Conservation (phyloP, 208 protist species). For the Crithidia fasciculata region DNA sequence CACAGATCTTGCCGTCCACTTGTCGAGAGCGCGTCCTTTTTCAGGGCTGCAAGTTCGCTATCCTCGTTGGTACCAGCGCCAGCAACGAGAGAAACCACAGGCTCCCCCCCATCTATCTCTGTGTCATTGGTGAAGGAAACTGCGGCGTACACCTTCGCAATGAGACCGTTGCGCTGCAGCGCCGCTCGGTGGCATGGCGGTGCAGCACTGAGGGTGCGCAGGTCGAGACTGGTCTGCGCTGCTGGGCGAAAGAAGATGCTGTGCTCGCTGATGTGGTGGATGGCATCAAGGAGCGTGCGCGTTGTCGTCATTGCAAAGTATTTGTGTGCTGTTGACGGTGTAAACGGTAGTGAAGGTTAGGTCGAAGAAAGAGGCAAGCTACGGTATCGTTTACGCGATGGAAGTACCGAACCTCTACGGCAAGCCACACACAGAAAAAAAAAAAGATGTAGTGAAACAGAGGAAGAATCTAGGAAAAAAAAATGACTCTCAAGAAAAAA, state of each 20-base stretch:
- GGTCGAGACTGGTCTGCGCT: slow-evolving; percentile 45
- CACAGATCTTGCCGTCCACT: slow-evolving; percentile 45
- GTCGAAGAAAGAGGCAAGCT: background rate
- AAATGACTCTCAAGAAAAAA: background rate
- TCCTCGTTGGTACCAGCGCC: background rate
- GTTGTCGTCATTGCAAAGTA: background rate
- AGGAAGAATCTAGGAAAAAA: background rate
- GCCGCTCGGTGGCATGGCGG: slow-evolving; percentile 62
- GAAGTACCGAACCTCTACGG: too few relatives aligned
- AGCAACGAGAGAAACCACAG: too few relatives aligned
- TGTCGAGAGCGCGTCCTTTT: slow-evolving; percentile 14
- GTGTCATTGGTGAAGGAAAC: slow-evolving; percentile 17
- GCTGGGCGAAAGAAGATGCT: slow-evolving; percentile 63
- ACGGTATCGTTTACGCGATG: background rate
- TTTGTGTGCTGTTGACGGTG: too few relatives aligned
- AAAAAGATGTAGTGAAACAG: background rate
- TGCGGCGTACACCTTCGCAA: slow-evolving; percentile 61
- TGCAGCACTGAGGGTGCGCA: slow-evolving; percentile 57
- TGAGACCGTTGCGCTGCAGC: slow-evolving; percentile 68
- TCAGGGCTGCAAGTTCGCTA: background rate
- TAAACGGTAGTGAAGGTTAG: too few relatives aligned
- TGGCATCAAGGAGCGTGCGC: slow-evolving; percentile 9
- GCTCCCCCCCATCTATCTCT: background rate
- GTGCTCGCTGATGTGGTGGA: slow-evolving; percentile 50
- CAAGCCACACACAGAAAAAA: background rate